A percentile compares a stretch with the other conserved stretches of the same genome.
Conservation (phyloP, 2,329 filamentous ascomycete species). For the Epichloe festucae region DNA sequence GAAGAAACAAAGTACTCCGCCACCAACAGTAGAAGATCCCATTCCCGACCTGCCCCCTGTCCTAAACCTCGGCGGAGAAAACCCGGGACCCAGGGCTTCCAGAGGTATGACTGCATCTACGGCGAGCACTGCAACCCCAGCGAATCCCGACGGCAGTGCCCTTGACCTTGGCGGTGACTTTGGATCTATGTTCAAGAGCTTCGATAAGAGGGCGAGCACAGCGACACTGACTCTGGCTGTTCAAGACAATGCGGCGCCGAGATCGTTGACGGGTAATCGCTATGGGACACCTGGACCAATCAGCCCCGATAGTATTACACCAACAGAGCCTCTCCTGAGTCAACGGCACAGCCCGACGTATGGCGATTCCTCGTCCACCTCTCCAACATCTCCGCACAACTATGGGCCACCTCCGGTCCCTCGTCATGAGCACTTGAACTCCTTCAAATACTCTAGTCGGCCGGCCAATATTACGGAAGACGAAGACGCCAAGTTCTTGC, state of each 20-base stretch:
- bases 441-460: conserved; percentile 18
- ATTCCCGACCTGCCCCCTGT: conserved; percentile 26
- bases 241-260: conserved; percentile 24
- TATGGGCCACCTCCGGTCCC: conserved; percentile 19
- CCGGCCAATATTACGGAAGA: conserved; percentile 32
- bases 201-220: conserved; percentile 41
- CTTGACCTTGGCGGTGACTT: conserved; percentile 47
- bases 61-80: conserved; percentile 20
- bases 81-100: conserved; percentile 21
- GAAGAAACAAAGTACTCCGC: conserved; percentile 31
- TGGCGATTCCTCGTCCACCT: conserved; percentile 21
- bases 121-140: conserved; percentile 37
- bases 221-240: conserved; percentile 33
- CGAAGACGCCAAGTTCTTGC: conserved; percentile 39
- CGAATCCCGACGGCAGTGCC: conserved; percentile 29
- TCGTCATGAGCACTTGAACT: conserved; percentile 18
- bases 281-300: conserved; percentile 30
- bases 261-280: conserved; percentile 34
- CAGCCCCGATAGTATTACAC: conserved; percentile 30
- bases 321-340: conserved; percentile 32
- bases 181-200: conserved; percentile 40
- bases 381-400: background rate
- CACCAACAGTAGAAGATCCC: conserved; percentile 17
- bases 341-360: conserved; percentile 37
- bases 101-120: conserved; percentile 43